Conservation (phyloP, 2,329 filamentous ascomycete genomes). For the Phaeosphaeriaceae sp. region DNA sequence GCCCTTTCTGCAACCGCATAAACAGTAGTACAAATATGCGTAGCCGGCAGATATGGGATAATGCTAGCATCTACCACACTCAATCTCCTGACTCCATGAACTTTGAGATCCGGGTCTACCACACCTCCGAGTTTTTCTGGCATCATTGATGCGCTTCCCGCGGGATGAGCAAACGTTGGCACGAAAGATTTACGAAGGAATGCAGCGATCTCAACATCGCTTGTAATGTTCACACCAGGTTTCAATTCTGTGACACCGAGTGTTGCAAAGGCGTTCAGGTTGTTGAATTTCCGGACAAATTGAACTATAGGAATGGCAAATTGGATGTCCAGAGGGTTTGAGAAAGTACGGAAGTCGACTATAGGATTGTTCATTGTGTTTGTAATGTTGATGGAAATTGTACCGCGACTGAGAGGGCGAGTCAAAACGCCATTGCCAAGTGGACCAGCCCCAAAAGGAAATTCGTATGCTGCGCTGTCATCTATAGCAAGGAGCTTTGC, state of each 20-base stretch:
- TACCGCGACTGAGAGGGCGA: constrained; percentile 41
- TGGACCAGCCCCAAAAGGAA: constrained; percentile 18
- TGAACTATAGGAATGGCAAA: constrained; percentile 31
- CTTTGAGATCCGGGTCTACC: constrained; percentile 20
- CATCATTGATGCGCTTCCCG: constrained; percentile 27
- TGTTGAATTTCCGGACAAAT: constrained; percentile 31
- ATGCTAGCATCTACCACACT: constrained; percentile 33
- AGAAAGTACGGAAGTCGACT: constrained; percentile 38
- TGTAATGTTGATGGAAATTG: constrained; percentile 40
- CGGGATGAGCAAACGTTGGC: constrained; percentile 20
- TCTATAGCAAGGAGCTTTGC: constrained; percentile 19
- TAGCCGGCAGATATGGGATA: constrained; percentile 21
- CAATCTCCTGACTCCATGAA: constrained; percentile 25
- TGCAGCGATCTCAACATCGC: constrained; percentile 1
- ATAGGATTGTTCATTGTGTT: constrained; percentile 31
- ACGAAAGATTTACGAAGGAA: constrained; percentile 1
- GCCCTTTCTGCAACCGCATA: constrained; percentile 34
- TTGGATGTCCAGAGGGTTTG: constrained; percentile 40
- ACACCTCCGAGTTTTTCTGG: constrained; percentile 29
- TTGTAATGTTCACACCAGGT: constrained; percentile 23
- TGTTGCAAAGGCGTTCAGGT: constrained; percentile 10
- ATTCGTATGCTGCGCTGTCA: constrained; percentile 31
- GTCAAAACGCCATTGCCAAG: constrained; percentile 11
- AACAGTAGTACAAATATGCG: constrained; percentile 27
- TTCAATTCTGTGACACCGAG: constrained; percentile 19